Percentiles rank a stretch among this genome's conserved stretches.
phyloP scores from a whole-genome alignment of 2,329 filamentous ascomycete species.

The Coniochaeta sp. region DNA sequence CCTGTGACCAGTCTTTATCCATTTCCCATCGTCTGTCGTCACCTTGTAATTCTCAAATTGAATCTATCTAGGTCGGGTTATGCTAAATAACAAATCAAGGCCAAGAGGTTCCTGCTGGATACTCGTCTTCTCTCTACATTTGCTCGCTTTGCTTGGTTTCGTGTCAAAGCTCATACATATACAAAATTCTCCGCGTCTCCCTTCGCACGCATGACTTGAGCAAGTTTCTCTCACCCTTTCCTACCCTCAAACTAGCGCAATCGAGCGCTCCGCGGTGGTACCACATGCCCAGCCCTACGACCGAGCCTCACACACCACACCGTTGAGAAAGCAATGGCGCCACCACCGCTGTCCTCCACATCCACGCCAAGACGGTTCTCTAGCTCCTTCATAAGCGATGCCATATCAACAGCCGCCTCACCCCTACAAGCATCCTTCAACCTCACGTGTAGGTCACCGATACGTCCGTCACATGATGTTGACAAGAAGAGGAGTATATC shows the following conservation, averaged over 20 bases:
- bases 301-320: not conserved
- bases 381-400: slow-evolving; percentile 11
- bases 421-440: slow-evolving; percentile 20
- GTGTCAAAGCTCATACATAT: not conserved
- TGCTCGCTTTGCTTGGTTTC: not conserved
- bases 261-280: not conserved
- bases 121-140: not conserved
- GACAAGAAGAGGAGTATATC: slow-evolving; percentile 8
- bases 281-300: not conserved
- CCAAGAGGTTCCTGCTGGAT: not conserved
- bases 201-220: slow-evolving; percentile 1
- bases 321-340: slow-evolving; percentile 8
- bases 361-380: slow-evolving; percentile 9
- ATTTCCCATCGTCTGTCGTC: not conserved
- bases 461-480: slow-evolving; percentile 14
- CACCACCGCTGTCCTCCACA: slow-evolving; percentile 11
- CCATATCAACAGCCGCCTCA: slow-evolving; percentile 19
- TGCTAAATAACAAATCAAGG: not conserved
- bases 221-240: slow-evolving; percentile 2
- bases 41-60: not conserved
- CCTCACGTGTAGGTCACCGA: slow-evolving; percentile 22
- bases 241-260: slow-evolving; percentile 1
- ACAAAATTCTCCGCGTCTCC: not conserved
- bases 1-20: not conserved
- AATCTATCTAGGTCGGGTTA: not conserved